Evolutionary conservation across 1,139 yeast species (phyloP).

Genomic region (Wickerhamiella pararugosa): DNA sequence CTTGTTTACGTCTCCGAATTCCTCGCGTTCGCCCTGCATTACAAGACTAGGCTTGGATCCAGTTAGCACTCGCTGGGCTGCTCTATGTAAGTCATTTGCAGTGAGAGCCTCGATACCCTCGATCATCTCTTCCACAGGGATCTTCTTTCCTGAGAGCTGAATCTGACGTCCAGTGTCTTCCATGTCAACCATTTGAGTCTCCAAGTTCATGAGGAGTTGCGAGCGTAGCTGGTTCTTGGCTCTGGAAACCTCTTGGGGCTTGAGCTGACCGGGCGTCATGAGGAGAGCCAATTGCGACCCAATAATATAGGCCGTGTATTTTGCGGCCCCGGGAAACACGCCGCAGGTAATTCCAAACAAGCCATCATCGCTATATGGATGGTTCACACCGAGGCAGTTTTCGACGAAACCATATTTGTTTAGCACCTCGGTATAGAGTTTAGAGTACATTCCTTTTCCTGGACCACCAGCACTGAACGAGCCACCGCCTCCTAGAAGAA

Average conservation of each 20-base stretch:
- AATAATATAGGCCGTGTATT: constrained; percentile 65
- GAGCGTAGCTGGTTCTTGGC: constrained; percentile 87
- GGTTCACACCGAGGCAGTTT: constrained; percentile 77
- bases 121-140: constrained; percentile 78
- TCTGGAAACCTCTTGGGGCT: constrained; percentile 59
- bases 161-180: constrained; percentile 95
- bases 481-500: constrained; percentile 93
- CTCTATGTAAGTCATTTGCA: constrained; percentile 50
- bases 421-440: constrained; percentile 79
- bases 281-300: constrained; percentile 59
- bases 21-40: constrained; percentile 74
- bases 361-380: constrained; percentile 81
- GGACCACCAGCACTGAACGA: constrained; percentile 99
- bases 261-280: constrained; percentile 43
- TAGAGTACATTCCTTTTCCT: constrained; percentile 98
- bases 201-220: constrained; percentile 85
- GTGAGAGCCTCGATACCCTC: constrained; percentile 53
- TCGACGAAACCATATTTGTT: constrained; percentile 88
- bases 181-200: constrained; percentile 75
- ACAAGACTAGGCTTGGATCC: constrained; percentile 66
- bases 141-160: constrained; percentile 63
- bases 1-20: constrained; percentile 69
- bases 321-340: constrained; percentile 76
- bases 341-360: constrained; percentile 79
- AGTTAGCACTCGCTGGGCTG: constrained; percentile 64